Conservation (phyloP, 2,329 filamentous ascomycete genomes). For the Magnaporthales sp. region DNA sequence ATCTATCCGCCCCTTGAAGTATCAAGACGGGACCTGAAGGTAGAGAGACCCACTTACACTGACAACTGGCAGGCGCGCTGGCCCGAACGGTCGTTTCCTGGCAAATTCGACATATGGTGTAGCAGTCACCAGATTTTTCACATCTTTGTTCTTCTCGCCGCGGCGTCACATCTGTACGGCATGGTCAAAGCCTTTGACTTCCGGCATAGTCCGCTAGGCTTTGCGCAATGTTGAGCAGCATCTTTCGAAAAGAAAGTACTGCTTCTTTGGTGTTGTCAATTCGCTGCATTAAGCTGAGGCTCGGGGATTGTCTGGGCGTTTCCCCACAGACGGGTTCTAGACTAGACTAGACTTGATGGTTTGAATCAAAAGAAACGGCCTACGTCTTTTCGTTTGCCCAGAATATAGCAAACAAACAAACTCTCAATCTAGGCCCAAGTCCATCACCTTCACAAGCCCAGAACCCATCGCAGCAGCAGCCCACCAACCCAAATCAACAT, state of each 20-base stretch:
- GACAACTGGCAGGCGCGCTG: slow-evolving; percentile 50
- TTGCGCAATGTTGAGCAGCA: not conserved
- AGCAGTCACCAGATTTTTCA: slow-evolving; percentile 97
- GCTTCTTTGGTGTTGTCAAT: not conserved
- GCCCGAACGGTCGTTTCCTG: slow-evolving; percentile 73
- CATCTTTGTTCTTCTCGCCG: slow-evolving; percentile 76
- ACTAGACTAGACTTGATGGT: not conserved
- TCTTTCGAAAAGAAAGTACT: not conserved
- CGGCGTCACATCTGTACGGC: slow-evolving; percentile 70
- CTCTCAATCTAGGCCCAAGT: slow-evolving; percentile 44
- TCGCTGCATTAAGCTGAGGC: not conserved
- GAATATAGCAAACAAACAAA: not conserved
- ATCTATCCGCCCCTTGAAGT: slow-evolving; percentile 10
- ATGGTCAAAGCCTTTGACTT: slow-evolving; percentile 81
- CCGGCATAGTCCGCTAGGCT: slow-evolving; percentile 55
- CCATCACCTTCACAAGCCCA: slow-evolving; percentile 57
- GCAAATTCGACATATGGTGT: slow-evolving; percentile 81
- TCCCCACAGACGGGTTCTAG: not conserved
- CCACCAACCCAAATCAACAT: slow-evolving; percentile 56
- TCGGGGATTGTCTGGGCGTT: not conserved
- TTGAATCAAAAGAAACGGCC: not conserved
- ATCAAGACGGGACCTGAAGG: not conserved
- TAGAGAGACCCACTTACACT: not conserved
- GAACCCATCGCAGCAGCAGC: slow-evolving; percentile 58
- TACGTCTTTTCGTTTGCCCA: not conserved